Conservation (phyloP, 2,329 filamentous ascomycete genomes). For the Bimuria novae-zelandiae region DNA sequence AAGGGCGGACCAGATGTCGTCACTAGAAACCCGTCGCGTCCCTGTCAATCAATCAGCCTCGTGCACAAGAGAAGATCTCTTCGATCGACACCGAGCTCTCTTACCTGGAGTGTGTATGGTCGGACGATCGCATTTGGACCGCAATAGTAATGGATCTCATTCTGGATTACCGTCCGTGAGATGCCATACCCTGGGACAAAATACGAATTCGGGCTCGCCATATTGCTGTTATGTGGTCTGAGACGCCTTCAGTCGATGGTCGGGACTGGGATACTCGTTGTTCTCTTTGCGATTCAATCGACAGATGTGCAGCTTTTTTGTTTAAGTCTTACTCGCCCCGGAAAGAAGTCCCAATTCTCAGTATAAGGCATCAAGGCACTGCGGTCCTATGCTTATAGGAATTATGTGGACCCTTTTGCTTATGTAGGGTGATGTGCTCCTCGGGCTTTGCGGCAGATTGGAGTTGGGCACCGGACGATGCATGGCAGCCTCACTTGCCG, state of each 20-base stretch:
- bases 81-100: not conserved
- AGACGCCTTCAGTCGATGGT: not conserved
- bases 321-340: not conserved
- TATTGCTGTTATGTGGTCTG: slow-evolving; percentile 11
- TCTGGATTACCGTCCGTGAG: slow-evolving; percentile 50
- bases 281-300: not conserved
- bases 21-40: slow-evolving; percentile 49
- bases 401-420: not conserved
- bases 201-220: slow-evolving; percentile 45
- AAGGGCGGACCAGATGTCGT: slow-evolving; percentile 47
- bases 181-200: slow-evolving; percentile 51
- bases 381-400: not conserved
- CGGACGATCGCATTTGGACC: slow-evolving; percentile 50
- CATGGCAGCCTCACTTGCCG: slow-evolving; percentile 12
- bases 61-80: slow-evolving; percentile 8
- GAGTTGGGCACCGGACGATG: slow-evolving; percentile 9
- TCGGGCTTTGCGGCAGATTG: not conserved
- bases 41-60: slow-evolving; percentile 34
- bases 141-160: slow-evolving; percentile 50
- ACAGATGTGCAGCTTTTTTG: not conserved
- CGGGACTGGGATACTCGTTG: not conserved
- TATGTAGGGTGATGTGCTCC: not conserved
- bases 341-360: not conserved
- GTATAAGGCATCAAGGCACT: not conserved
- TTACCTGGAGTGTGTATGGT: slow-evolving; percentile 50